Percentiles rank a stretch among this genome's conserved stretches.
Evolutionary conservation across 2,329 filamentous ascomycete species (phyloP).

Genomic region (Scopulariopsis brevicaulis): DNA sequence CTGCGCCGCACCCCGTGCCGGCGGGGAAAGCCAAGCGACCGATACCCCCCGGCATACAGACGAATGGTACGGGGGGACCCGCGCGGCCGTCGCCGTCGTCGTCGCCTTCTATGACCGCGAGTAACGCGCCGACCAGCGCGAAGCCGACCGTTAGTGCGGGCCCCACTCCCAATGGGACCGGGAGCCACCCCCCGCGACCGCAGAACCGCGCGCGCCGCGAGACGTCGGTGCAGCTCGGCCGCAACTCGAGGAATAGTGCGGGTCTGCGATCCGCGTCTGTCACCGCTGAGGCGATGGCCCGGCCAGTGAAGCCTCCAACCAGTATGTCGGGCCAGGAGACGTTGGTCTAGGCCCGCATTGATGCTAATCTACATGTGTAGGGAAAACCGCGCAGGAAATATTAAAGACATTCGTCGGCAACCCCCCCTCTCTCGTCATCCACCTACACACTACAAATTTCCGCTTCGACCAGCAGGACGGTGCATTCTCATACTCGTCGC

Average conservation of each 20-base stretch:
- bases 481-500: constrained; percentile 83
- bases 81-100: constrained; percentile 52
- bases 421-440: constrained; percentile 74
- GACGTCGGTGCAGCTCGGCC: constrained; percentile 29
- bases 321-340: constrained; percentile 20
- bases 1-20: constrained; percentile 20
- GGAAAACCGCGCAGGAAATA: constrained; percentile 65
- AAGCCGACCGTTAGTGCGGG: constrained; percentile 23
- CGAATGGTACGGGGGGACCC: constrained; percentile 47
- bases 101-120: constrained; percentile 44
- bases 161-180: constrained; percentile 24
- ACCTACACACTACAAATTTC: constrained; percentile 78
- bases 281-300: constrained; percentile 26
- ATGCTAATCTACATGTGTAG: constrained; percentile 25
- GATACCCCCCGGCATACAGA: constrained; percentile 52
- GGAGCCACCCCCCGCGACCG: constrained; percentile 31
- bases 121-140: constrained; percentile 35
- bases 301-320: constrained; percentile 33
- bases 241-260: constrained; percentile 38
- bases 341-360: not conserved
- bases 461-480: constrained; percentile 90
- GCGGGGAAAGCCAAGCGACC: constrained; percentile 57
- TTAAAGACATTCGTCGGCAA: constrained; percentile 68
- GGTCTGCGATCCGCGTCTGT: constrained; percentile 37
- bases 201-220: constrained; percentile 51